Percentiles rank a stretch among this genome's conserved stretches.
Conservation (phyloP, 192 early-diverging fungal species). For the Endogone sp. region DNA sequence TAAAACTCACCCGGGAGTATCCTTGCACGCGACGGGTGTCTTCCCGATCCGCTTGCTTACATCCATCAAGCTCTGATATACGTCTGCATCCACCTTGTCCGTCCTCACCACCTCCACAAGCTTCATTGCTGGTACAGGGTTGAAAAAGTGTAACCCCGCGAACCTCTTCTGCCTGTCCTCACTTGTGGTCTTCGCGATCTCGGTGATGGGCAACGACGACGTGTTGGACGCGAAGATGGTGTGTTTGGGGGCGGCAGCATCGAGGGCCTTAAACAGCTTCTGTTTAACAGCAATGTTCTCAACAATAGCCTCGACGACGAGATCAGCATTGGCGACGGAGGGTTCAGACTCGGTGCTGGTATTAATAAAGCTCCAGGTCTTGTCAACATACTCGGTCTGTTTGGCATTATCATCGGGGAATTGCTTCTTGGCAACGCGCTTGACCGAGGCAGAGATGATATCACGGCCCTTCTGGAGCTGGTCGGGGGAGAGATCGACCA, state of each 20-base stretch:
- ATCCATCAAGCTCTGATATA: conserved; percentile 59
- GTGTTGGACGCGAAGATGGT: conserved; percentile 93
- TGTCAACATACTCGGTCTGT: conserved; percentile 66
- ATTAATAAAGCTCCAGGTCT: conserved; percentile 61
- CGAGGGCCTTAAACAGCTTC: conserved; percentile 69
- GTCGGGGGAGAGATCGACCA: conserved; percentile 76
- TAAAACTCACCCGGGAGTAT: conserved; percentile 80
- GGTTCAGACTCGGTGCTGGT: conserved; percentile 59
- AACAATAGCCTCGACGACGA: conserved; percentile 95
- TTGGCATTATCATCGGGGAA: conserved; percentile 63
- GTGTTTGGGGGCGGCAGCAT: conserved; percentile 62
- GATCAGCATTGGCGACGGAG: conserved; percentile 63
- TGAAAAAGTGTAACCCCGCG: conserved; percentile 95
- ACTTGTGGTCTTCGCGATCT: conserved; percentile 69
- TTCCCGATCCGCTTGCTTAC: conserved; percentile 80
- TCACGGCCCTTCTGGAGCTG: conserved; percentile 73
- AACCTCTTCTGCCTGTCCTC: conserved; percentile 53
- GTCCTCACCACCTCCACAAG: conserved; percentile 91
- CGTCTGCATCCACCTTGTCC: conserved; percentile 49
- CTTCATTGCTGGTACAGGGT: conserved; percentile 99
- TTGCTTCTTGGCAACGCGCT: conserved; percentile 89
- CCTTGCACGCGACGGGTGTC: conserved; percentile 89
- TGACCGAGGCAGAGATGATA: conserved; percentile 82
- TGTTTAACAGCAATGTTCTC: conserved; percentile 91
- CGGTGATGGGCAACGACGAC: conserved; percentile 79